Percentiles rank a stretch among this genome's conserved stretches.
phyloP scores from a whole-genome alignment of 2,329 filamentous ascomycete genomes.

The Cadophora sp. region DNA sequence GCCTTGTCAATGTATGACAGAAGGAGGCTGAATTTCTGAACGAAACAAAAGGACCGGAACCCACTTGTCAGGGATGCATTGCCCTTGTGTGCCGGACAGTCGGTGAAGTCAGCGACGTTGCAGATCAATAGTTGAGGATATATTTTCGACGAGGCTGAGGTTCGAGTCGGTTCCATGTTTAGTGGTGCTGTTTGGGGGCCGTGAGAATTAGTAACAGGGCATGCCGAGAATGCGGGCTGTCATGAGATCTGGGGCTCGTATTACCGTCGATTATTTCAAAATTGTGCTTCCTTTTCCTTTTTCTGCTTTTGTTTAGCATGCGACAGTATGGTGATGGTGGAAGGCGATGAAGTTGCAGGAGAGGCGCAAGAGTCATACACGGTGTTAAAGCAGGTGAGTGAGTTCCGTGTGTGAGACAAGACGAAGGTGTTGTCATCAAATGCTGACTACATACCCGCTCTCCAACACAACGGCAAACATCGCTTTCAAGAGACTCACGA shows the following conservation, averaged over 20 bases:
- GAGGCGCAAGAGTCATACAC: neutral
- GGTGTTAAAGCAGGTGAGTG: neutral
- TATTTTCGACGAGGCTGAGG: constrained; percentile 8
- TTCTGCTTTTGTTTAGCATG: neutral
- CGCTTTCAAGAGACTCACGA: neutral
- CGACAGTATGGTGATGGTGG: neutral
- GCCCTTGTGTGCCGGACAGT: neutral
- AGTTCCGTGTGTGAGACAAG: neutral
- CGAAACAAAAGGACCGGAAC: neutral
- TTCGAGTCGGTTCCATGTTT: neutral
- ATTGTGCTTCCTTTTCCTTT: neutral
- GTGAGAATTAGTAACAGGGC: neutral
- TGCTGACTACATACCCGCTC: constrained; percentile 11
- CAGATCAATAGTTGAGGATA: constrained; percentile 3
- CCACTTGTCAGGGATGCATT: neutral
- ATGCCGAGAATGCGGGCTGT: neutral
- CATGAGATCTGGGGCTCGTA: constrained; percentile 1
- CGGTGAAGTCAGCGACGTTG: neutral
- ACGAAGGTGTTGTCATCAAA: neutral
- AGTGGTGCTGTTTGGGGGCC: neutral
- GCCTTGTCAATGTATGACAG: neutral
- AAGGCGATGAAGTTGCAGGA: neutral
- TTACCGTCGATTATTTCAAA: neutral
- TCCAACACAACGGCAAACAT: neutral
- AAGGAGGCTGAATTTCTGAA: neutral